A percentile compares a stretch with the other conserved stretches of the same genome.
Evolutionary conservation across 2,329 filamentous ascomycete genomes (phyloP).

Genomic region (Exophiala oligosperma): DNA sequence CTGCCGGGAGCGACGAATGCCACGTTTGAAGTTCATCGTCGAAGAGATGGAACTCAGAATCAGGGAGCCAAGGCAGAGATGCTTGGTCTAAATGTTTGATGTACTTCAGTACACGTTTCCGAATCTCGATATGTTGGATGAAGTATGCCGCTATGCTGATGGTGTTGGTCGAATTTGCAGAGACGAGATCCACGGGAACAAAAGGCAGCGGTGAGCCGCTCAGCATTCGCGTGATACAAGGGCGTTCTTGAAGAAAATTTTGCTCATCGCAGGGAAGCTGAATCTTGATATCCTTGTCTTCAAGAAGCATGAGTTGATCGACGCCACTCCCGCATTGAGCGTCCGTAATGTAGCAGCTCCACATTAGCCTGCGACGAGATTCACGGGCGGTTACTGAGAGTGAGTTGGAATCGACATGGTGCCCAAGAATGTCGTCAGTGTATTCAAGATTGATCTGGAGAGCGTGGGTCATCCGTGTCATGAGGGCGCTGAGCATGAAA

Average conservation of each 20-base stretch:
- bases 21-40: constrained; percentile 44
- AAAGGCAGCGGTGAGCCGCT: constrained; percentile 22
- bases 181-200: constrained; percentile 1
- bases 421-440: constrained; percentile 33
- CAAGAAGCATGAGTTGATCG: constrained; percentile 33
- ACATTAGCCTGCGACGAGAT: constrained; percentile 34
- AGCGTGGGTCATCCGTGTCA: constrained; percentile 33
- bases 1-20: constrained; percentile 46
- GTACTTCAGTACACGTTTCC: constrained; percentile 32
- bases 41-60: constrained; percentile 46
- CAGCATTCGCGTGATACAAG: constrained; percentile 34
- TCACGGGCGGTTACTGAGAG: constrained; percentile 27
- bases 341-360: constrained; percentile 36
- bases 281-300: constrained; percentile 34
- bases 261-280: constrained; percentile 32
- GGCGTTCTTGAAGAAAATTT: constrained; percentile 32
- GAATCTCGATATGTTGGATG: constrained; percentile 4
- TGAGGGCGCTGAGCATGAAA: constrained; percentile 35
- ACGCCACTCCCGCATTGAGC: constrained; percentile 34
- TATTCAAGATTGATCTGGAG: constrained; percentile 37
- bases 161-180: constrained; percentile 6
- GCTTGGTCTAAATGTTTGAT: constrained; percentile 44
- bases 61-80: constrained; percentile 45
- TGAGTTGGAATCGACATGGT: constrained; percentile 6
- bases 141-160: constrained; percentile 11